Base-by-base conservation (phyloP, 495 filamentous ascomycete genomes). In the Tuber melanosporum region DNA sequence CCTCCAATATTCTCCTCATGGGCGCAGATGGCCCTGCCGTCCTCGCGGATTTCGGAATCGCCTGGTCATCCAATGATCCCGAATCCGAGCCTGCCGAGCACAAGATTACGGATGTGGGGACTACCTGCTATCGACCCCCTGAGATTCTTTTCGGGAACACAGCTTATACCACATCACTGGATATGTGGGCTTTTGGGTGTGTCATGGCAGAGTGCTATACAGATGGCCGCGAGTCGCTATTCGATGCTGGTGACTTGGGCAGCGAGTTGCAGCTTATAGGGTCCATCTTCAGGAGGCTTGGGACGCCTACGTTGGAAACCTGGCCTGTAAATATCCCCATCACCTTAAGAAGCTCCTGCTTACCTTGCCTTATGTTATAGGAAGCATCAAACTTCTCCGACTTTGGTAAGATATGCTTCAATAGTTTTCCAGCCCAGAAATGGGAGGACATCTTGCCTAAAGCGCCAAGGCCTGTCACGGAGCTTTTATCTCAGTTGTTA, bases 81-180 rank as follows among this genome's bases (percentile, higher is more conserved):
- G 82, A 84, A 2, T 87, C 89, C 22, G 94, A 98, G 83, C 88
- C 90, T 14, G 78, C 86, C 14, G 84, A 88, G 72, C 78, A 87
- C 72, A 98, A 97, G 84, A 91, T 97, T 77, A 91, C 94, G 20
- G 95, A 99, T 84, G 91, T 99, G 15, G 95, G 95, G 9, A 98
- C 95, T 0, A 93, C 94, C 0, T 90, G 90, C 73, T 99, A 99
- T 83, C 90, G 96, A 19, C 87, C 95, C 0, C 95, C 95, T 0
- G 95, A 99, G 84, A 87, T 94, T 4, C 86, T 99, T 17, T 99
- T 99, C 83, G 96, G 95, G 15, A 88, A 92, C 77, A 88, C 84
- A 46, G 86, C 85, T 1, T 99, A 99, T 82, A 88, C 87, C 39
- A 79, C 86, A 3, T 84, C 87, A 10, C 85, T 98, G 12, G 95